Evolutionary conservation across 345 rosid genomes (phyloP).

Genomic region (Linum lewisii): DNA sequence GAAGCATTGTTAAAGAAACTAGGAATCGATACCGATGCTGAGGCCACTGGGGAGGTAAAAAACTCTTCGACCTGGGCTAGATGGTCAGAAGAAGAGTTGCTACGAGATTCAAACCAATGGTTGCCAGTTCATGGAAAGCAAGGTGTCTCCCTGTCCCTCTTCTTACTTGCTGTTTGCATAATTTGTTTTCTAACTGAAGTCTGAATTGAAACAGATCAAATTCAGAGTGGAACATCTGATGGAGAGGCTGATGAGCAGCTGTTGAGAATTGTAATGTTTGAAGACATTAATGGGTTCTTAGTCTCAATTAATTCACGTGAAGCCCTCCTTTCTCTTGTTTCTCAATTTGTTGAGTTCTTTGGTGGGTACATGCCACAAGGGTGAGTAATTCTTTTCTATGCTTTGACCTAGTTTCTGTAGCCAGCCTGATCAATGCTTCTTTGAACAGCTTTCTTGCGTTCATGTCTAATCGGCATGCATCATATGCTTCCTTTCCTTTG

Average conservation of each 20-base stretch:
- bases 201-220: conserved; percentile 27
- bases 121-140: conserved; percentile 61
- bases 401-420: not conserved
- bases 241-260: conserved; percentile 59
- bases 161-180: not conserved
- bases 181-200: conserved; percentile 1
- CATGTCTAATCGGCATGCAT: not conserved
- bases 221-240: conserved; percentile 26
- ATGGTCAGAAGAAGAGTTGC: conserved; percentile 79
- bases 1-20: conserved; percentile 73
- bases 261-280: conserved; percentile 58
- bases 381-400: conserved; percentile 21
- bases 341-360: conserved; percentile 73
- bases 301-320: conserved; percentile 63
- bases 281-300: conserved; percentile 68
- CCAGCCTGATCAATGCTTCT: no score
- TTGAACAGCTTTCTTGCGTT: not conserved
- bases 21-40: conserved; percentile 68
- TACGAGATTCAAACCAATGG: conserved; percentile 74
- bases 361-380: conserved; percentile 62
- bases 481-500: conserved; percentile 1
- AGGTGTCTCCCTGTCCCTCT: conserved; percentile 27
- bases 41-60: conserved; percentile 50
- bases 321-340: conserved; percentile 63
- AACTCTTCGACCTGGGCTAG: conserved; percentile 76